Evolutionary conservation across 1,284 basidiomycete genomes (phyloP).

Genomic region (Puccinia hordei): DNA sequence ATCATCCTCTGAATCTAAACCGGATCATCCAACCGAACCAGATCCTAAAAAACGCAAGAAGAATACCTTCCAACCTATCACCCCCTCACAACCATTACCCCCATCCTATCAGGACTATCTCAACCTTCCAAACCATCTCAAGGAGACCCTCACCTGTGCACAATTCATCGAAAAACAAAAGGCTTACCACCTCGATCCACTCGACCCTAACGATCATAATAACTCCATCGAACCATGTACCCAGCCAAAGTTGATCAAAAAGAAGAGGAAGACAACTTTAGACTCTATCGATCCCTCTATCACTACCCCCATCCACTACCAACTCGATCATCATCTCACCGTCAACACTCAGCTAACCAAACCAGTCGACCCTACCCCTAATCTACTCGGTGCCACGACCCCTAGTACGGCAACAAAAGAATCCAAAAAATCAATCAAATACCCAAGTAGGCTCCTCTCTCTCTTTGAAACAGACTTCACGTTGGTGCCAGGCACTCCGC

Average conservation of each 20-base stretch:
- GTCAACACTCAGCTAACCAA: neutral
- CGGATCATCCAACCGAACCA: neutral
- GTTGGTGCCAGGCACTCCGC: too few relatives aligned
- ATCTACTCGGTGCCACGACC: neutral
- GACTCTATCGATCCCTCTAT: neutral
- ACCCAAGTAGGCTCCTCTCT: constrained; percentile 21
- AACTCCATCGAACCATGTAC: neutral
- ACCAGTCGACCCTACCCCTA: neutral
- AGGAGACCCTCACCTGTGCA: neutral
- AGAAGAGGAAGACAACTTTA: neutral
- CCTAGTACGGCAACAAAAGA: constrained; percentile 4
- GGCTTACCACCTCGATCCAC: neutral
- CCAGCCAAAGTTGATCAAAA: neutral
- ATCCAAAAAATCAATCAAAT: constrained; percentile 45
- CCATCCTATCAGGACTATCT: constrained; percentile 3
- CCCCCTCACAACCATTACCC: neutral
- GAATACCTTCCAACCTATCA: neutral
- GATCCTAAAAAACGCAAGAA: constrained; percentile 36
- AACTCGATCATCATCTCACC: neutral
- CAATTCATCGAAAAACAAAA: constrained; percentile 12
- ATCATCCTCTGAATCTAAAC: neutral
- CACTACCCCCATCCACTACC: neutral
- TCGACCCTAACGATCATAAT: neutral
- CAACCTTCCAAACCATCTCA: neutral
- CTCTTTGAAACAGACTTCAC: neutral